Percentiles rank a stretch among this genome's conserved stretches.
Evolutionary conservation across 202 grass and related monocot species (phyloP).

Genomic region (Musa balbisiana): DNA sequence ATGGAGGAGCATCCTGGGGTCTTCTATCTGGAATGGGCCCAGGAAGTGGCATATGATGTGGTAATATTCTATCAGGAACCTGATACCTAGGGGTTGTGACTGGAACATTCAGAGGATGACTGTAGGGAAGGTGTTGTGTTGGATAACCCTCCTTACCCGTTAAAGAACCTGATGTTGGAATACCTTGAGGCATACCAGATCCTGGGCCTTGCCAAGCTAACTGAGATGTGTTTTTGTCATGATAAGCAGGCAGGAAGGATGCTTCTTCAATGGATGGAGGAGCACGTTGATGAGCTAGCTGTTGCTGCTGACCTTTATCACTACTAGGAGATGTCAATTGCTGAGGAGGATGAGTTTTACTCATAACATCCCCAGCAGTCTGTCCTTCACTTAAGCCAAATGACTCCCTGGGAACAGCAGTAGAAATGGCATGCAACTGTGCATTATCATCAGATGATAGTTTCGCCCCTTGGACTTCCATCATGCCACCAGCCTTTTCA

Average conservation of each 20-base stretch:
- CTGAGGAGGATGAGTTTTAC: slow-evolving; percentile 4
- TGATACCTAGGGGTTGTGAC: slow-evolving; percentile 21
- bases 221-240: not conserved
- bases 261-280: slow-evolving; percentile 2
- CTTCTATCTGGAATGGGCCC: slow-evolving; percentile 17
- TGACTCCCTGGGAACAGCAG: slow-evolving; percentile 26
- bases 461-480: not conserved
- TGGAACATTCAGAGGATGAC: slow-evolving; percentile 11
- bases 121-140: slow-evolving; percentile 21
- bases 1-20: slow-evolving; percentile 15
- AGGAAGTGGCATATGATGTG: slow-evolving; percentile 31
- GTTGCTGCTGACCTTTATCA: slow-evolving; percentile 2
- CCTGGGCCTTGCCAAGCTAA: slow-evolving; percentile 8
- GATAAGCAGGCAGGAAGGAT: slow-evolving; percentile 16
- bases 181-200: slow-evolving; percentile 28
- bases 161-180: slow-evolving; percentile 9
- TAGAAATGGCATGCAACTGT: slow-evolving; percentile 22
- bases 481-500: slow-evolving; percentile 10
- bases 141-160: slow-evolving; percentile 23
- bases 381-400: not conserved
- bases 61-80: slow-evolving; percentile 32
- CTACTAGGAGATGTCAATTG: slow-evolving; percentile 1
- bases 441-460: slow-evolving; percentile 18
- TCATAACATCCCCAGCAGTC: slow-evolving; percentile 1
- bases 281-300: not conserved